phyloP scores from a whole-genome alignment of 495 filamentous ascomycete species.

The Xylaria cubensis region DNA sequence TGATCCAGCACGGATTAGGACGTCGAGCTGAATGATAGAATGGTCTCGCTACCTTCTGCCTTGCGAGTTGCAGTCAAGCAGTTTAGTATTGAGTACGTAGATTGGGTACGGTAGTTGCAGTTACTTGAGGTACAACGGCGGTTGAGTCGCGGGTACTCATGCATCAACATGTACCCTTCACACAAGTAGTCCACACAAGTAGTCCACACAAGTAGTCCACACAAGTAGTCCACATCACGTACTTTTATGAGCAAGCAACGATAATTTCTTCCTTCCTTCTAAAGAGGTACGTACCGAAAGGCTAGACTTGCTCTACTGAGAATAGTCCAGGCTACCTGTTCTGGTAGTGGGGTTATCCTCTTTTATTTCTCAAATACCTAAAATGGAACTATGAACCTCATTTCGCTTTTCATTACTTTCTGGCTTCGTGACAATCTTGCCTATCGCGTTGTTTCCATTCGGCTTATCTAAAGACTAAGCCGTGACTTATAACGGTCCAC shows the following conservation, averaged over 20 bases:
- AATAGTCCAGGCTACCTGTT: neutral
- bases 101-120: too few species aligned
- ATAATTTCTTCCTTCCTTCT: neutral
- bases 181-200: too few species aligned
- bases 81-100: too few species aligned
- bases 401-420: neutral
- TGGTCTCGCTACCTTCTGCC: neutral
- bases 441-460: neutral
- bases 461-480: neutral
- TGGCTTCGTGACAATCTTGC: neutral
- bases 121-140: neutral
- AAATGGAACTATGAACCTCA: neutral
- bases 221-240: too few species aligned
- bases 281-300: too few species aligned
- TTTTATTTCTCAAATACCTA: conserved; percentile 3
- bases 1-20: conserved; percentile 19
- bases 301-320: conserved; percentile 7
- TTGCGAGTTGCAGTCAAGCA: neutral
- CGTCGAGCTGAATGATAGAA: neutral
- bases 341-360: neutral
- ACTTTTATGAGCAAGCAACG: too few species aligned
- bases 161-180: neutral
- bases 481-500: conserved; percentile 8
- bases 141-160: conserved; percentile 20
- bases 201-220: too few species aligned